Percentiles rank a stretch among this genome's conserved stretches.
phyloP scores from a whole-genome alignment of 2,329 filamentous ascomycete genomes.

The Mollisia scopiformis region DNA sequence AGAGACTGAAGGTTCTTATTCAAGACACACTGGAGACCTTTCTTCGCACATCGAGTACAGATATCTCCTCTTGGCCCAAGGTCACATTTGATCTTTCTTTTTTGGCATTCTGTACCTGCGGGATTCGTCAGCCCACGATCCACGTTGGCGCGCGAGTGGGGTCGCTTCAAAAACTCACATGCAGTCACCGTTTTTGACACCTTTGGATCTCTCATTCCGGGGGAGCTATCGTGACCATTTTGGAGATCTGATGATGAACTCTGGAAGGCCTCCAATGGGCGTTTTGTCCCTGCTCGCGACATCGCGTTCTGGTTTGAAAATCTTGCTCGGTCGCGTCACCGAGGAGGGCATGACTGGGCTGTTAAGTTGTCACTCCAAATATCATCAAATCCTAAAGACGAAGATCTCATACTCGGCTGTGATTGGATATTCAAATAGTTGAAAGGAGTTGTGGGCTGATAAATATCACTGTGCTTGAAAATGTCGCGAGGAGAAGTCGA shows the following conservation, averaged over 20 bases:
- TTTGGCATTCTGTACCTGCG: slow-evolving; percentile 51
- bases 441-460: too few relatives aligned
- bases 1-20: slow-evolving; percentile 60
- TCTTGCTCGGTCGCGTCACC: too few relatives aligned
- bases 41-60: slow-evolving; percentile 52
- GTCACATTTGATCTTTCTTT: slow-evolving; percentile 57
- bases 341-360: too few relatives aligned
- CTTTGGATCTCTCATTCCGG: neutral
- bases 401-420: too few relatives aligned
- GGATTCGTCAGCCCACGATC: neutral
- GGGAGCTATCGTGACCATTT: neutral
- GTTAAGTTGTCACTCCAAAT: too few relatives aligned
- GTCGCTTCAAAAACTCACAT: neutral
- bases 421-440: too few relatives aligned
- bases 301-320: too few relatives aligned
- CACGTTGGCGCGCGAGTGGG: neutral
- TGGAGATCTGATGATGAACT: neutral
- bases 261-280: neutral
- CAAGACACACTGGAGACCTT: slow-evolving; percentile 53
- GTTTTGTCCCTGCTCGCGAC: neutral
- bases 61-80: slow-evolving; percentile 41
- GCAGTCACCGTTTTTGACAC: neutral
- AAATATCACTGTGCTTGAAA: too few relatives aligned
- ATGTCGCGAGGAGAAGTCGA: too few relatives aligned
- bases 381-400: too few relatives aligned